These are phyloP conservation scores for Maudiozyma humilis DNA, from an alignment of 1,139 yeast species.

Conservation along the genomic window DNA sequence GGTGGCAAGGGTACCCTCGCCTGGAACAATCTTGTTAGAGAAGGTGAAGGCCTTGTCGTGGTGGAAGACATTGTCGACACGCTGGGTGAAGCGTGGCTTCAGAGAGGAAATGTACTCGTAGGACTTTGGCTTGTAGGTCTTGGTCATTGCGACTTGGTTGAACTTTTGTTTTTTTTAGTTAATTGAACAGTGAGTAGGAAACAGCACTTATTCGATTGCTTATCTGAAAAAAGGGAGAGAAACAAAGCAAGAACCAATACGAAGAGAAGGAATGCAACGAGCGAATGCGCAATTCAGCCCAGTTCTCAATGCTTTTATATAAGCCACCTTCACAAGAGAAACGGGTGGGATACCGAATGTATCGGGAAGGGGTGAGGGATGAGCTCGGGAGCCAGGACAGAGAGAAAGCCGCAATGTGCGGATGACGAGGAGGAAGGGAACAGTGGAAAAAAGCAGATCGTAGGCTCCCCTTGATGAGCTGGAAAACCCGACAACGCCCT, in stretches of 20 bases:
- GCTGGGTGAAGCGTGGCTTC: constrained; percentile 46
- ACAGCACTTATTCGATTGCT: background rate
- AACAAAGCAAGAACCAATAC: background rate
- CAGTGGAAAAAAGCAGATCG: background rate
- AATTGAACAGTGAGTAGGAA: background rate
- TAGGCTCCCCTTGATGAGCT: background rate
- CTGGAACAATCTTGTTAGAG: constrained; percentile 20
- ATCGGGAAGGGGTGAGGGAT: background rate
- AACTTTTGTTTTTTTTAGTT: background rate
- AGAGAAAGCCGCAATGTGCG: background rate
- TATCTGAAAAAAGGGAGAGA: background rate
- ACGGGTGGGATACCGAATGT: too few relatives aligned
- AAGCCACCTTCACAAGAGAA: too few relatives aligned
- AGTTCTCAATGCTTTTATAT: background rate
- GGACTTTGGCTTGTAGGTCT: constrained; percentile 33
- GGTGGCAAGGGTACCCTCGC: constrained; percentile 19
- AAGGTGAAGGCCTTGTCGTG: constrained; percentile 21
- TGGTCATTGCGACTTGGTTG: constrained; percentile 6
- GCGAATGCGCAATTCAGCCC: too few relatives aligned
- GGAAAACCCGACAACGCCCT: background rate
- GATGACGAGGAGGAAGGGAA: too few relatives aligned
- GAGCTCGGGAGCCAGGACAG: background rate
- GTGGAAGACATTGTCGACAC: constrained; percentile 16
- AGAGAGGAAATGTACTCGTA: constrained; percentile 50
- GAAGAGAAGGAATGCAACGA: background rate